Conservation (phyloP, 768 basidiomycete genomes). For the Lentinula sp. region DNA sequence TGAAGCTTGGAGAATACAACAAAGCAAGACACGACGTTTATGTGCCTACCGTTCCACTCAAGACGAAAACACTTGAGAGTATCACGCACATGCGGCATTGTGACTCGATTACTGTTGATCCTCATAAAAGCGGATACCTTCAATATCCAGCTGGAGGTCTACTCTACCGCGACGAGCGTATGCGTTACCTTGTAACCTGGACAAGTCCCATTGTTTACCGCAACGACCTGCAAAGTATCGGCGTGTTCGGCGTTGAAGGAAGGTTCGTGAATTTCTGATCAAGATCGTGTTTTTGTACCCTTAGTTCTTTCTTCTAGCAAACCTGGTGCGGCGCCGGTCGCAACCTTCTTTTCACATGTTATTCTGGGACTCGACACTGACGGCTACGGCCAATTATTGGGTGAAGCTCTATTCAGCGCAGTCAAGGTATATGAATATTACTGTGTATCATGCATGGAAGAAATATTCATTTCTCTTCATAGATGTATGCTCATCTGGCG, state of each 20-base stretch:
- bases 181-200: slow-evolving; percentile 24
- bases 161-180: slow-evolving; percentile 23
- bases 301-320: slow-evolving; percentile 23
- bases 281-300: background rate
- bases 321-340: slow-evolving; percentile 36
- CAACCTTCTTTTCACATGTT: slow-evolving; percentile 28
- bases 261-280: slow-evolving; percentile 22
- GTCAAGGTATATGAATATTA: slow-evolving; percentile 20
- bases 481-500: slow-evolving; percentile 34
- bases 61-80: slow-evolving; percentile 16
- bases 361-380: slow-evolving; percentile 31
- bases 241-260: slow-evolving; percentile 41
- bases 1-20: background rate
- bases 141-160: slow-evolving; percentile 29
- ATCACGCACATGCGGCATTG: slow-evolving; percentile 19
- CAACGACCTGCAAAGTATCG: slow-evolving; percentile 24
- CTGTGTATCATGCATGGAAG: background rate
- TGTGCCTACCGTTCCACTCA: slow-evolving; percentile 17
- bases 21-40: slow-evolving; percentile 7
- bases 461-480: background rate
- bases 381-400: slow-evolving; percentile 33
- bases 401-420: slow-evolving; percentile 29
- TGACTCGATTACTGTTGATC: slow-evolving; percentile 29
- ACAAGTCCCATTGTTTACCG: slow-evolving; percentile 14
- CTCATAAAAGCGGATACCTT: slow-evolving; percentile 28